Percentiles rank a stretch among this genome's conserved stretches.
Evolutionary conservation across 169 alveolate genomes (phyloP).

Genomic region (Hepatocystis sp.): DNA sequence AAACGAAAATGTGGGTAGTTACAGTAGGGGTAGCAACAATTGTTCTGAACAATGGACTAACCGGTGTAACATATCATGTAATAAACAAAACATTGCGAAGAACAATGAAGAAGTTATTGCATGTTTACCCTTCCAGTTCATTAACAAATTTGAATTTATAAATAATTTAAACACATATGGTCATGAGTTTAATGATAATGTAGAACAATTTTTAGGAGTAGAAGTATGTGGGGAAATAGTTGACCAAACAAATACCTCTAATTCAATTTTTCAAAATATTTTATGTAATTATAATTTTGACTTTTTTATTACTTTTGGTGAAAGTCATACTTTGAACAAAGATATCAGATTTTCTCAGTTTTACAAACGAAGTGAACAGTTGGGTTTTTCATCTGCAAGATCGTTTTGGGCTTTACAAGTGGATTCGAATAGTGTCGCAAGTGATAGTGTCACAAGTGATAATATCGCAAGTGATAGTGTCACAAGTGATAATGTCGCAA

Average conservation of each 20-base stretch:
- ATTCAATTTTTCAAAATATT: slow-evolving; percentile 38
- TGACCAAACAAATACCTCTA: slow-evolving; percentile 12
- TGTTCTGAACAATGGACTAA: too few species aligned
- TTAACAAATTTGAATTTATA: slow-evolving; percentile 50
- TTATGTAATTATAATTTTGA: slow-evolving; percentile 15
- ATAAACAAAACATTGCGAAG: neutral
- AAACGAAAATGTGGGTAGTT: neutral
- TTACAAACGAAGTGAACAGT: neutral
- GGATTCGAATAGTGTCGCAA: too few species aligned
- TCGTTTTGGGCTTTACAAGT: too few species aligned
- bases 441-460: too few species aligned
- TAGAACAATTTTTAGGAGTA: slow-evolving; percentile 20
- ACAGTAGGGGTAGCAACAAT: neutral
- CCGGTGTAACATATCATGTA: too few species aligned
- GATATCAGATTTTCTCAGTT: slow-evolving; percentile 27
- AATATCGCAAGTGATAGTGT: too few species aligned
- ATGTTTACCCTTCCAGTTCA: slow-evolving; percentile 58
- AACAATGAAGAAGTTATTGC: slow-evolving; percentile 14
- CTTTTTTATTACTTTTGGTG: slow-evolving; percentile 39
- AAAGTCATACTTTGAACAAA: slow-evolving; percentile 2
- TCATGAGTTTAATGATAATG: slow-evolving; percentile 3
- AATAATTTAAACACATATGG: slow-evolving; percentile 26
- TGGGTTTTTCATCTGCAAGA: too few species aligned
- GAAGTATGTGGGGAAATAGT: slow-evolving; percentile 29
- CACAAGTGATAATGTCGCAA: too few species aligned